phyloP scores from a whole-genome alignment of 2,329 filamentous ascomycete genomes.

The Alternaria rosae region DNA sequence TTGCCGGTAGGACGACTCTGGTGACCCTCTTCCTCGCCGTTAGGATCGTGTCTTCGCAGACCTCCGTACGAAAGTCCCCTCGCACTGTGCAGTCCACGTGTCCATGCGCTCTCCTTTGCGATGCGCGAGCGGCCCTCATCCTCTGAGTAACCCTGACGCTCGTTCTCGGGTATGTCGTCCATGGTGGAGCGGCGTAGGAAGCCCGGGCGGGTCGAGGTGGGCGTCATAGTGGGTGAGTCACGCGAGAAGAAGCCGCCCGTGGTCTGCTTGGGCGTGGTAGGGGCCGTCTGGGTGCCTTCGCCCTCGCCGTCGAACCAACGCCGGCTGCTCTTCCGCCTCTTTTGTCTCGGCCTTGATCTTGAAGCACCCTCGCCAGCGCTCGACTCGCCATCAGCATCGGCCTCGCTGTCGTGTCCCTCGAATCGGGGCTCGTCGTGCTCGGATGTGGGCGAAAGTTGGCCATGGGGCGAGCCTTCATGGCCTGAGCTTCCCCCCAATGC shows the following conservation, averaged over 20 bases:
- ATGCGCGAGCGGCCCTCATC: conserved; percentile 60
- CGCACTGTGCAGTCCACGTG: conserved; percentile 56
- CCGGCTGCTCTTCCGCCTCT: conserved; percentile 70
- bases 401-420: conserved; percentile 72
- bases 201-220: conserved; percentile 51
- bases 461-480: conserved; percentile 49
- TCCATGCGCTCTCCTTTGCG: conserved; percentile 55
- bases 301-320: conserved; percentile 59
- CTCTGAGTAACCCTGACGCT: conserved; percentile 58
- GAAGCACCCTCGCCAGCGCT: conserved; percentile 74
- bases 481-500: conserved; percentile 52
- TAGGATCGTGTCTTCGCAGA: conserved; percentile 44
- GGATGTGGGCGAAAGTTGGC: conserved; percentile 56
- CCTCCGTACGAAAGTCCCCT: conserved; percentile 57
- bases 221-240: conserved; percentile 47
- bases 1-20: conserved; percentile 51
- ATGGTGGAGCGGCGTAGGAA: conserved; percentile 62
- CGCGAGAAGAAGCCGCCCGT: conserved; percentile 60
- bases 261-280: conserved; percentile 68
- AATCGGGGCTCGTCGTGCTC: conserved; percentile 57
- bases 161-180: conserved; percentile 56
- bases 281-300: conserved; percentile 66
- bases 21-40: conserved; percentile 42
- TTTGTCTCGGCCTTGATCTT: conserved; percentile 49
- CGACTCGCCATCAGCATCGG: conserved; percentile 82